These are phyloP conservation scores for Curvularia sp. DNA, from an alignment of 2,329 filamentous ascomycete species.

Conservation along the genomic window DNA sequence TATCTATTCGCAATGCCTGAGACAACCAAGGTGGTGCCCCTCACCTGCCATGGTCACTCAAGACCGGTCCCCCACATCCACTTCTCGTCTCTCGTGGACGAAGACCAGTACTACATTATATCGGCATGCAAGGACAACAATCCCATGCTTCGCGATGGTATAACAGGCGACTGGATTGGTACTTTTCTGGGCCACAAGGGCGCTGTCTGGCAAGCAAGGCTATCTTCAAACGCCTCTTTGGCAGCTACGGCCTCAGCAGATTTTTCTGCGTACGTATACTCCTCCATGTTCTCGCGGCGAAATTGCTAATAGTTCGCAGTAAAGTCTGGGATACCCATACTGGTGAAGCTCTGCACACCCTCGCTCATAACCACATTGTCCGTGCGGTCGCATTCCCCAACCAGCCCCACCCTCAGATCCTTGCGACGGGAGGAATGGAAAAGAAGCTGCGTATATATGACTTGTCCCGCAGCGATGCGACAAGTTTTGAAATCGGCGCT, in stretches of 20 bases:
- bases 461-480: conserved; percentile 66
- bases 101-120: conserved; percentile 88
- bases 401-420: conserved; percentile 75
- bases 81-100: conserved; percentile 84
- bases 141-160: conserved; percentile 95
- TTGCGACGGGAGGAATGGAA: conserved; percentile 93
- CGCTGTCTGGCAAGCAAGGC: conserved; percentile 92
- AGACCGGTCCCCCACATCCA: conserved; percentile 89
- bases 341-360: conserved; percentile 83
- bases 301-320: conserved; percentile 57
- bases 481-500: conserved; percentile 84
- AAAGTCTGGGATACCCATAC: conserved; percentile 98
- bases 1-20: conserved; percentile 42
- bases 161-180: conserved; percentile 82
- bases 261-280: conserved; percentile 78
- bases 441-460: conserved; percentile 97
- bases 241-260: conserved; percentile 95
- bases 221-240: conserved; percentile 85
- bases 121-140: conserved; percentile 98
- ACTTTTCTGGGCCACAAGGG: conserved; percentile 99
- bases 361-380: conserved; percentile 94
- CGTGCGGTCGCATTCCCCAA: conserved; percentile 84
- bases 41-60: conserved; percentile 95
- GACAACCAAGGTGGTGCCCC: conserved; percentile 73
- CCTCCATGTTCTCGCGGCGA: too few species aligned